phyloP scores from a whole-genome alignment of 805 yeast species.

The Cyberlindnera amylophila region DNA sequence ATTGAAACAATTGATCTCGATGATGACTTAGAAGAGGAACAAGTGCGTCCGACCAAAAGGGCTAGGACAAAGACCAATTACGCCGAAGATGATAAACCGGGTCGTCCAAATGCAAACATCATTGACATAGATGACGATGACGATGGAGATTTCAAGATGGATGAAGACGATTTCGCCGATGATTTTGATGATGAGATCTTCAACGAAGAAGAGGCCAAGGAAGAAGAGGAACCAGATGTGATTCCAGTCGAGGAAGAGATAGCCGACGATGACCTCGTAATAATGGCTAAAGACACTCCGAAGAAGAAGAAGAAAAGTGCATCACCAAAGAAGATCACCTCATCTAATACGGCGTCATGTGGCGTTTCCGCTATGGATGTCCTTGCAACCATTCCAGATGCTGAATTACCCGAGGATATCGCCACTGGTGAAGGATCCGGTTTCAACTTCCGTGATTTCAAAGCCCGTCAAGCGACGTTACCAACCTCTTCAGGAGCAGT shows the following conservation, averaged over 20 bases:
- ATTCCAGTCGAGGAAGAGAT: constrained; percentile 14
- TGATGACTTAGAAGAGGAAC: constrained; percentile 27
- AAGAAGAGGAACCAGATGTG: not conserved
- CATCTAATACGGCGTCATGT: not conserved
- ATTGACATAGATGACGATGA: constrained; percentile 24
- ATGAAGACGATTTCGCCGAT: constrained; percentile 16
- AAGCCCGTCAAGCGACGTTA: constrained; percentile 38
- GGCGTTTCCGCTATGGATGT: constrained; percentile 49
- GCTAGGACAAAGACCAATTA: constrained; percentile 1
- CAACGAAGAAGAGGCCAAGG: not conserved
- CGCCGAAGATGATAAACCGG: not conserved
- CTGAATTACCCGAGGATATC: constrained; percentile 50
- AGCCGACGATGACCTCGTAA: constrained; percentile 17
- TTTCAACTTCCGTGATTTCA: constrained; percentile 55
- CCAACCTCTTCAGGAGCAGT: constrained; percentile 34
- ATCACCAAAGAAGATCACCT: constrained; percentile 4
- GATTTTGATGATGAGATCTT: constrained; percentile 17
- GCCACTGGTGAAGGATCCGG: constrained; percentile 48
- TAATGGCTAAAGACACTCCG: constrained; percentile 1
- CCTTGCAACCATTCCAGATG: constrained; percentile 67
- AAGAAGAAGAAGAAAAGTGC: not conserved
- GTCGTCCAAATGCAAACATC: constrained; percentile 6
- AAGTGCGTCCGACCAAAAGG: constrained; percentile 6
- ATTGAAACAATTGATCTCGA: constrained; percentile 12
- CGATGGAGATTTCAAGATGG: constrained; percentile 4